These are phyloP conservation scores for Aspergillus awamori DNA, from an alignment of 2,329 filamentous ascomycete species.

Conservation along the genomic window DNA sequence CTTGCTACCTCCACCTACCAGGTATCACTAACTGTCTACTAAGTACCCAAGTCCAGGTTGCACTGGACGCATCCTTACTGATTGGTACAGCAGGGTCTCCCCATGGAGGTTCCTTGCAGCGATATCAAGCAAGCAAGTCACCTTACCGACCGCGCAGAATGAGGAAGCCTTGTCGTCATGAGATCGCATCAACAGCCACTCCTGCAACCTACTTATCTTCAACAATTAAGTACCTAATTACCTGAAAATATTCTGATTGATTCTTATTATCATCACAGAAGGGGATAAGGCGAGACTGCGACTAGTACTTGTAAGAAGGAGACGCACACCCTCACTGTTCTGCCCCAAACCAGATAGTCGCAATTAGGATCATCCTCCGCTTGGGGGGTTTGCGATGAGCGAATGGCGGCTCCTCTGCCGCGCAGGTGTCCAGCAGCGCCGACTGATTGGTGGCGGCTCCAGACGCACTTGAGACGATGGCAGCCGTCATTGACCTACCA, in stretches of 20 bases:
- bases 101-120: slow-evolving; percentile 3
- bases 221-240: too few species aligned
- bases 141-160: not conserved
- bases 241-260: too few species aligned
- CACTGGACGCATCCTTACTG: not conserved
- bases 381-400: slow-evolving; percentile 18
- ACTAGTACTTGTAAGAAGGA: not conserved
- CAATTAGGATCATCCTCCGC: slow-evolving; percentile 8
- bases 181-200: not conserved
- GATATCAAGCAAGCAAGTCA: not conserved
- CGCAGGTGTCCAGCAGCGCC: slow-evolving; percentile 23
- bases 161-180: not conserved
- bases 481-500: not conserved
- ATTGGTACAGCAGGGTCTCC: not conserved
- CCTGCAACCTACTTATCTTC: not conserved
- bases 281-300: not conserved
- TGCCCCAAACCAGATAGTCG: slow-evolving; percentile 1
- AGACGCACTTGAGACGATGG: not conserved
- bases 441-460: slow-evolving; percentile 13
- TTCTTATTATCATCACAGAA: not conserved
- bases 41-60: not conserved
- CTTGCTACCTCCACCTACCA: too few species aligned
- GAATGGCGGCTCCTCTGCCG: slow-evolving; percentile 27
- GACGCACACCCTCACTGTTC: not conserved
- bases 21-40: not conserved